phyloP scores from a whole-genome alignment of 2,329 filamentous ascomycete genomes.

The Phaeosphaeria sp. region DNA sequence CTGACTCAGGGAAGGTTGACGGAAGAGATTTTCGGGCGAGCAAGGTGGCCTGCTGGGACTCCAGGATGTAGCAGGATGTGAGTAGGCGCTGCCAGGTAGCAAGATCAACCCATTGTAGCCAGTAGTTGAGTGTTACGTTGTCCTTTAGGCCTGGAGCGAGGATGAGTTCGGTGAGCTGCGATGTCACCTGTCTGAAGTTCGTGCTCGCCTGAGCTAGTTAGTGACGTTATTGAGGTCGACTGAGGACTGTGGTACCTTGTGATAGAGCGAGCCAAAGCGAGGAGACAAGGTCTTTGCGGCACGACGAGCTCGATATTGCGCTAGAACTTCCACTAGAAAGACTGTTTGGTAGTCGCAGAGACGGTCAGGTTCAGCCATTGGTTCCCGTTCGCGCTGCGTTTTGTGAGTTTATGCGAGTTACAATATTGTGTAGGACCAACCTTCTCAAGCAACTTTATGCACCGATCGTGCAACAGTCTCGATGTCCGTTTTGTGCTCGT shows the following conservation, averaged over 20 bases:
- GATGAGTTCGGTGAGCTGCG: slow-evolving; percentile 22
- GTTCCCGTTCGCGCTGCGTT: slow-evolving; percentile 33
- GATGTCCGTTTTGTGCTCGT: slow-evolving; percentile 44
- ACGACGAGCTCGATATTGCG: slow-evolving; percentile 51
- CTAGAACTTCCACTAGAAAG: slow-evolving; percentile 52
- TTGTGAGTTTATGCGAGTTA: slow-evolving; percentile 18
- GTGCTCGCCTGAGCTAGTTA: slow-evolving; percentile 30
- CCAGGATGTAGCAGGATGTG: slow-evolving; percentile 51
- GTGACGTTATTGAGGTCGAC: background rate
- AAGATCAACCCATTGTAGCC: slow-evolving; percentile 43
- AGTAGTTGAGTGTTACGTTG: slow-evolving; percentile 29
- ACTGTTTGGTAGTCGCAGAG: slow-evolving; percentile 53
- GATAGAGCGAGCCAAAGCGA: slow-evolving; percentile 48
- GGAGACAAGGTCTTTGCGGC: slow-evolving; percentile 45
- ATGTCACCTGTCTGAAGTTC: slow-evolving; percentile 22
- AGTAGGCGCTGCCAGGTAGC: slow-evolving; percentile 47
- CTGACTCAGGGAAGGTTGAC: slow-evolving; percentile 24
- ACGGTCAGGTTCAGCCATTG: slow-evolving; percentile 34
- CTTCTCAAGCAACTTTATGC: slow-evolving; percentile 49
- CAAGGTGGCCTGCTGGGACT: slow-evolving; percentile 46
- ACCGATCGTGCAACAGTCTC: slow-evolving; percentile 49
- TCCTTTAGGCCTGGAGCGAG: slow-evolving; percentile 24
- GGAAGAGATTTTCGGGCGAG: slow-evolving; percentile 32
- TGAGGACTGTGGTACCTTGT: slow-evolving; percentile 28
- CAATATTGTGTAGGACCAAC: slow-evolving; percentile 18